Percentiles rank a stretch among this genome's conserved stretches.
Conservation (phyloP, 2,329 filamentous ascomycete species). For the Colletotrichum tropicale region DNA sequence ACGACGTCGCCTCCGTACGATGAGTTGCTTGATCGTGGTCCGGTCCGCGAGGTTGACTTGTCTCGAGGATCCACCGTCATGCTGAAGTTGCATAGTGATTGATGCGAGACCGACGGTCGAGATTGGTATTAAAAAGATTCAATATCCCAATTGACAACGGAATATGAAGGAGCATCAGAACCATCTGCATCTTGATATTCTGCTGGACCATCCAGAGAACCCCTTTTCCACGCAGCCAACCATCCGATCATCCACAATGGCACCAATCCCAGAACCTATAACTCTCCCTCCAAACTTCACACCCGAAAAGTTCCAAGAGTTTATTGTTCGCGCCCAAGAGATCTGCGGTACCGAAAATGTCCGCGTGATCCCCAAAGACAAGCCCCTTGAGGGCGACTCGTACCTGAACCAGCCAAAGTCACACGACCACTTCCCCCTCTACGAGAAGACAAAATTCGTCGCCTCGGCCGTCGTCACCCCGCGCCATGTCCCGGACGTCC, state of each 20-base stretch:
- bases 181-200: not conserved
- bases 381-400: constrained; percentile 17
- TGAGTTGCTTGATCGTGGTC: not conserved
- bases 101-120: not conserved
- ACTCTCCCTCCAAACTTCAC: constrained; percentile 17
- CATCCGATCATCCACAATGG: not conserved
- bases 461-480: constrained; percentile 39
- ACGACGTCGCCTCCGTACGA: not conserved
- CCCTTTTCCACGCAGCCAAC: not conserved
- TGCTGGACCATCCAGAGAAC: not conserved
- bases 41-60: not conserved
- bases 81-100: not conserved
- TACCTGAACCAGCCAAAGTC: constrained; percentile 26
- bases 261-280: not conserved
- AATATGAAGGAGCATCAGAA: not conserved
- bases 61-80: not conserved
- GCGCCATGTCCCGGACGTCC: constrained; percentile 45
- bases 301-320: constrained; percentile 24
- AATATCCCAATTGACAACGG: not conserved
- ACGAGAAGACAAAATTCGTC: constrained; percentile 47
- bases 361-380: constrained; percentile 10
- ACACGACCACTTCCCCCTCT: constrained; percentile 42
- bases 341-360: constrained; percentile 30
- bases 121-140: not conserved
- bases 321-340: constrained; percentile 18